Conservation (phyloP, 129 eudicot genomes). For the Gnaphalium uliginosum region DNA sequence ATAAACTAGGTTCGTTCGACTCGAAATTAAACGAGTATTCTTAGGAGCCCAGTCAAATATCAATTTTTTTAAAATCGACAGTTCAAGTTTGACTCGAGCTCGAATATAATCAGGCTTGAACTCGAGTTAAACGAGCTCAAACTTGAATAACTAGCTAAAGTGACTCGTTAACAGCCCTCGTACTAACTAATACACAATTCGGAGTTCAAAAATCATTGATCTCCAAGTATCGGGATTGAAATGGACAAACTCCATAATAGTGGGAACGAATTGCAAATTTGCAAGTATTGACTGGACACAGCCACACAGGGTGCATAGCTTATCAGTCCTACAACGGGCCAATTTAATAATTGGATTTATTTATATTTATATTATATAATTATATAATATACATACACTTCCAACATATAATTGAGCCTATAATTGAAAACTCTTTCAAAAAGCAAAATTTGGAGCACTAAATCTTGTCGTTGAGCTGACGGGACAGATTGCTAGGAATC, state of each 20-base stretch:
- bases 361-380: background rate
- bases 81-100: no score
- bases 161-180: no score
- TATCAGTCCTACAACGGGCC: conserved; percentile 34
- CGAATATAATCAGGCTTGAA: no score
- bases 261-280: conserved; percentile 9
- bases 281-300: conserved; percentile 10
- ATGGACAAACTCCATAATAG: background rate
- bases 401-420: conserved; percentile 28
- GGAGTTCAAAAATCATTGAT: no score
- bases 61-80: no score
- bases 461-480: conserved; percentile 33
- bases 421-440: conserved; percentile 12
- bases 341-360: conserved; percentile 26
- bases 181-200: no score
- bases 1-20: no score
- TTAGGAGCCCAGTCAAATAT: fast-evolving
- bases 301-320: conserved; percentile 16
- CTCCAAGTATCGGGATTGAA: no score
- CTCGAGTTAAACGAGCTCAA: no score
- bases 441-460: conserved; percentile 31
- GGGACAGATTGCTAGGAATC: conserved; percentile 12
- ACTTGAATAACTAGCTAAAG: no score
- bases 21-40: no score
- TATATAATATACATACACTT: background rate